Conservation (phyloP, 1,284 basidiomycete species). For the Tilletia caries region DNA sequence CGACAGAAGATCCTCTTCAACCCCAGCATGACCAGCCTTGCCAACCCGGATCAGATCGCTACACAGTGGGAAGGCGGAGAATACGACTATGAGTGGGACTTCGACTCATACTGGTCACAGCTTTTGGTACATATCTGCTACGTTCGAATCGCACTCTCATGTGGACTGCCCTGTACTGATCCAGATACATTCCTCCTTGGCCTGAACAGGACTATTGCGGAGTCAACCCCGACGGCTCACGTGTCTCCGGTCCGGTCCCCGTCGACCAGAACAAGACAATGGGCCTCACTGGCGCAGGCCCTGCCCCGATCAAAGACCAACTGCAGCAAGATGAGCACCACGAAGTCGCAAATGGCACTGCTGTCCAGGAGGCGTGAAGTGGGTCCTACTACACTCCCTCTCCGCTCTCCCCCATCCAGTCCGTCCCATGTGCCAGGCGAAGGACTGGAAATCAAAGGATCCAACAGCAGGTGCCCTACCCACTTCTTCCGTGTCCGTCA, state of each 20-base stretch:
- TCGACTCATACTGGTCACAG: slow-evolving; percentile 63
- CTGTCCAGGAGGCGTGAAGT: too few relatives aligned
- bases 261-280: slow-evolving; percentile 5
- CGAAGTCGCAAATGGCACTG: background rate
- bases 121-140: slow-evolving; percentile 19
- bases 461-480: too few relatives aligned
- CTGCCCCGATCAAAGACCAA: background rate
- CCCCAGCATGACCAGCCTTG: slow-evolving; percentile 71
- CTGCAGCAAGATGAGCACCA: background rate
- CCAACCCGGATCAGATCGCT: slow-evolving; percentile 73
- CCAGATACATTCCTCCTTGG: background rate
- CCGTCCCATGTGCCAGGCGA: too few relatives aligned
- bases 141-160: too few relatives aligned
- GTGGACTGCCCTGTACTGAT: background rate
- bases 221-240: background rate
- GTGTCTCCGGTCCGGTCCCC: background rate
- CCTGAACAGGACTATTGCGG: background rate
- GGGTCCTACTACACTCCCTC: too few relatives aligned
- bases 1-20: slow-evolving; percentile 84
- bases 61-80: slow-evolving; percentile 72
- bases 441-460: too few relatives aligned
- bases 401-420: too few relatives aligned
- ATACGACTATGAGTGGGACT: slow-evolving; percentile 73
- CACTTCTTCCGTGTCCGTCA: too few relatives aligned
- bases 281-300: background rate